Conservation (phyloP, 345 rosid genomes). For the Lepidium didymum region DNA sequence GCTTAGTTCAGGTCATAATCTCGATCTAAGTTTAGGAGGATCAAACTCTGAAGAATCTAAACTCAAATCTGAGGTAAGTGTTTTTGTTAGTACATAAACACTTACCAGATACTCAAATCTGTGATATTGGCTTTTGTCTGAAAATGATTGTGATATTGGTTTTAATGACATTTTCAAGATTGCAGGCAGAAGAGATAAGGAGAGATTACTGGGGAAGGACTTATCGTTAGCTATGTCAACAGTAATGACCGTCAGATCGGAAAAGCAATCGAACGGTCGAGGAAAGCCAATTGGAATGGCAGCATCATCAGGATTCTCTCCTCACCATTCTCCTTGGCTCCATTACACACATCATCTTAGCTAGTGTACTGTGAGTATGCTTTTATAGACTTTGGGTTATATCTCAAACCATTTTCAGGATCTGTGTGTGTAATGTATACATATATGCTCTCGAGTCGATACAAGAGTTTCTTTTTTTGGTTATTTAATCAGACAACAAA, state of each 20-base stretch:
- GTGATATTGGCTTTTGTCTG: not conserved
- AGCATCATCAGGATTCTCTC: conserved; percentile 99
- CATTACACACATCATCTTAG: conserved; percentile 29
- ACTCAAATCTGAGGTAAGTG: conserved; percentile 1
- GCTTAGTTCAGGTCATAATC: conserved; percentile 54
- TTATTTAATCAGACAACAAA: conserved; percentile 8
- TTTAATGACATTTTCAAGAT: not conserved
- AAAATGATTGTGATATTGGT: not conserved
- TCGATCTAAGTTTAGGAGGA: conserved; percentile 80
- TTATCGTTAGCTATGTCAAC: conserved; percentile 41
- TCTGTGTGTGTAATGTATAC: not conserved
- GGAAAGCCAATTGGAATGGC: conserved; percentile 28
- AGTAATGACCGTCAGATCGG: conserved; percentile 29
- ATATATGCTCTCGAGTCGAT: not conserved
- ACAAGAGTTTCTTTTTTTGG: not conserved
- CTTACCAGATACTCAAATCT: too few species aligned
- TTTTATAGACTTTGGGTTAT: not conserved
- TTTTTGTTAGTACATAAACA: not conserved
- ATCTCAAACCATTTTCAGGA: too few species aligned
- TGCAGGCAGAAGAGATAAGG: conserved; percentile 54
- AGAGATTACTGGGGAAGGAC: conserved; percentile 46
- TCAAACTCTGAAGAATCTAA: conserved; percentile 21
- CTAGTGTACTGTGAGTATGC: not conserved
- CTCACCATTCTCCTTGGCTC: conserved; percentile 58
- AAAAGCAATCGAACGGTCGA: conserved; percentile 35